Percentiles rank a stretch among this genome's conserved stretches.
These are phyloP conservation scores for Garcia nutans DNA, from an alignment of 345 rosid species.

Conservation along the genomic window DNA sequence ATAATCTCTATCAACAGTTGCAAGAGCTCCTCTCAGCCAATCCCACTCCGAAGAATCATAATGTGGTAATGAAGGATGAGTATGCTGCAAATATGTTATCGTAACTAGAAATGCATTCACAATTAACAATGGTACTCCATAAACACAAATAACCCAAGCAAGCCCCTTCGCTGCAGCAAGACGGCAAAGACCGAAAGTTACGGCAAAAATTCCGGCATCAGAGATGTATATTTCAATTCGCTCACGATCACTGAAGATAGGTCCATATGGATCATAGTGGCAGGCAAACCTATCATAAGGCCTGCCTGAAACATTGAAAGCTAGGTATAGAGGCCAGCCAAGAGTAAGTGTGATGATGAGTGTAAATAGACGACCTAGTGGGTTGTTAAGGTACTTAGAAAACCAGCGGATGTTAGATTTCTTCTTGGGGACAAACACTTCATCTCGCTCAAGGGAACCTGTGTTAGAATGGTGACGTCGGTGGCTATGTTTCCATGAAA, in stretches of 20 bases:
- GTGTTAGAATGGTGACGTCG: slow-evolving; percentile 42
- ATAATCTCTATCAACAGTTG: slow-evolving; percentile 35
- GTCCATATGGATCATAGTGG: slow-evolving; percentile 32
- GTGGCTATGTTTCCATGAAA: slow-evolving; percentile 42
- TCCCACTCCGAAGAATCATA: slow-evolving; percentile 37
- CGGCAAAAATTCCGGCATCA: slow-evolving; percentile 28
- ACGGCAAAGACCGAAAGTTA: slow-evolving; percentile 22
- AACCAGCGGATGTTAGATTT: slow-evolving; percentile 22
- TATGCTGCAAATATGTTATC: slow-evolving; percentile 34
- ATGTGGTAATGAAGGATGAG: slow-evolving; percentile 33
- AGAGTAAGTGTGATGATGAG: slow-evolving; percentile 22
- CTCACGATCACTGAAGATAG: slow-evolving; percentile 26
- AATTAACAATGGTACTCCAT: slow-evolving; percentile 27
- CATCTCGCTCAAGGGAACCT: slow-evolving; percentile 28
- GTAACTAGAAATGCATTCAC: slow-evolving; percentile 32
- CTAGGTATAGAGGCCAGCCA: slow-evolving; percentile 38
- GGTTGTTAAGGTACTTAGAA: slow-evolving; percentile 36
- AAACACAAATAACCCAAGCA: slow-evolving; percentile 27
- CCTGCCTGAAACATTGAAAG: slow-evolving; percentile 35
- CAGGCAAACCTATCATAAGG: slow-evolving; percentile 33
- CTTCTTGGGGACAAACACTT: slow-evolving; percentile 33
- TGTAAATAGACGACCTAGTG: slow-evolving; percentile 21
- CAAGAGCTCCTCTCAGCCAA: slow-evolving; percentile 37
- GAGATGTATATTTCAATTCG: slow-evolving; percentile 22
- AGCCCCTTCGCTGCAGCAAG: slow-evolving; percentile 21